phyloP scores from a whole-genome alignment of 345 rosid genomes.

The Excoecaria cochinchinensis region DNA sequence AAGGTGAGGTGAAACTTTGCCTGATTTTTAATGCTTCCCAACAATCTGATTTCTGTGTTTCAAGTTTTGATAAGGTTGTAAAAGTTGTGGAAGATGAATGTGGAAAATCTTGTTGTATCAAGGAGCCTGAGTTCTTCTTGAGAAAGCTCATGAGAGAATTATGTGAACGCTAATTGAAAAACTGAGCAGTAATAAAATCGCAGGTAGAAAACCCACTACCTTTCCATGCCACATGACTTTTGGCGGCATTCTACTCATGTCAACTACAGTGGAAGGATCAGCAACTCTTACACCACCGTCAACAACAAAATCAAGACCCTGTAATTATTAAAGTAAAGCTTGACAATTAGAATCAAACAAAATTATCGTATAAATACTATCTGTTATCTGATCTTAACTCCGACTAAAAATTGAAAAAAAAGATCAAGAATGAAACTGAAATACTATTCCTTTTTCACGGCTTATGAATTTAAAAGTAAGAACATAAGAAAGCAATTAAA shows the following conservation, averaged over 20 bases:
- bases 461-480: not conserved
- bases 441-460: not conserved
- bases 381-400: not conserved
- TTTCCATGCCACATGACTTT: conserved; percentile 77
- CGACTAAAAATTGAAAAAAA: not conserved
- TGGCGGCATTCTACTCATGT: conserved; percentile 70
- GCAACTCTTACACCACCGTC: conserved; percentile 86
- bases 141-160: not conserved
- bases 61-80: no score
- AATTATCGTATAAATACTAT: not conserved
- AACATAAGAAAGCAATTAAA: not conserved
- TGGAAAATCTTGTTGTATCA: no score
- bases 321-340: not conserved
- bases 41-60: no score
- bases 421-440: not conserved
- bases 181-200: not conserved
- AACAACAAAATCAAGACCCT: conserved; percentile 95
- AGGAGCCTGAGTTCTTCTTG: no score
- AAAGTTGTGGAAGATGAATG: no score
- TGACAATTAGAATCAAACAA: not conserved
- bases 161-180: not conserved
- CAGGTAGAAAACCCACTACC: conserved; percentile 36
- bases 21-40: no score
- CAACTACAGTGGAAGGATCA: conserved; percentile 89
- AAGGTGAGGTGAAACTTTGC: no score